Base-by-base conservation (phyloP, 2,329 filamentous ascomycete species). In the Corynespora cassiicola region DNA sequence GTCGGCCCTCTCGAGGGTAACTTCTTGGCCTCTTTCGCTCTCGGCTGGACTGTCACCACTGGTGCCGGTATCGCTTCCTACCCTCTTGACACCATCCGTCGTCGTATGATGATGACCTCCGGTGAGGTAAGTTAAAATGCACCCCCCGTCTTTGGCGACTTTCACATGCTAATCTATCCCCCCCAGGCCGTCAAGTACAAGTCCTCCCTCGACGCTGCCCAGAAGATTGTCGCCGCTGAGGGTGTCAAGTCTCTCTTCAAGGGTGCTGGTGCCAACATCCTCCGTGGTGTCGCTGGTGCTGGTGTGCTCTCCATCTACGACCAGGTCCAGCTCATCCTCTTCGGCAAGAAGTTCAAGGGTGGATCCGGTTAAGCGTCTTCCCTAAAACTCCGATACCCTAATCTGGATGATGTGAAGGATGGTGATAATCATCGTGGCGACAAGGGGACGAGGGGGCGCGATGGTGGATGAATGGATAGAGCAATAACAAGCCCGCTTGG, bases 291-390 rank as follows among this genome's bases (percentile, higher is more conserved):
- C 73, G 94, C 94, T 73, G 95, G 94, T 90, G 94, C 94, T 82
- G 94, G 94, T 99, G 94, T 99, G 75, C 85, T 99, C 75, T 99
- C 94, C 77, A 96, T 99, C 90, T 99, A 99, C 82, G 94, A 99
- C 78, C 92, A 97, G 85, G 89, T 89, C 77, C 94, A 99, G 88
- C 85, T 99, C 75, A 79, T 99, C 76, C 79, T 99, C 78, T 99
- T 99, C 89, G 94, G 94, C 78, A 97, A 99, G 91, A 89, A 90
- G 83, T 99, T 91, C 91, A 95, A 95, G 76, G 69, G 68, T 68
- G 69, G 69, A 64, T 72, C 69, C 45, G 69, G 69, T 66, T 72
- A 73, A 70, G 52, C 58, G 63, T 52, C 58, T 62, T 53, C 40
- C 48, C 41, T 52, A n/a, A 53, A 42, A 56, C 50, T 52, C 59